phyloP scores from a whole-genome alignment of 2,329 filamentous ascomycete genomes.

The Fusarium sp. region DNA sequence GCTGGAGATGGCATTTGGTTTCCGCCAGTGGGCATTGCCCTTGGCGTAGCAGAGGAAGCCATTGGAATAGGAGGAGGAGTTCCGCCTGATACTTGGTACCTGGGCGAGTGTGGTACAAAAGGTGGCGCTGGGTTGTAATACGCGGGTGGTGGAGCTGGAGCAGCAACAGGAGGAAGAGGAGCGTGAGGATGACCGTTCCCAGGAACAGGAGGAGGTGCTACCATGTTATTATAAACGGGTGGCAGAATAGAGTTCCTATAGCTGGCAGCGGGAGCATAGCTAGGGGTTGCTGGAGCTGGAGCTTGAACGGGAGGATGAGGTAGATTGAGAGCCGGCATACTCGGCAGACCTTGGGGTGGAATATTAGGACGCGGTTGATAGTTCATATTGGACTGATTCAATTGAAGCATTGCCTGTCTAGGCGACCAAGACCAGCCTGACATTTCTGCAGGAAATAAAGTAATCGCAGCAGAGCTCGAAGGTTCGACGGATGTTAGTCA shows the following conservation, averaged over 20 bases:
- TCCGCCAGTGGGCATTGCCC: not conserved
- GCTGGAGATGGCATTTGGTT: not conserved
- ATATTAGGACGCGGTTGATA: slow-evolving; percentile 1
- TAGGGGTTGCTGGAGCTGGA: not conserved
- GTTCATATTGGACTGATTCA: slow-evolving; percentile 11
- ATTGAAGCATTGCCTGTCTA: slow-evolving; percentile 30
- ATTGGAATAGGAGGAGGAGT: not conserved
- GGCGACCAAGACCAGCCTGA: slow-evolving; percentile 37
- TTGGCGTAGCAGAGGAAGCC: not conserved
- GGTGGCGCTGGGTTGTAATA: slow-evolving; percentile 24
- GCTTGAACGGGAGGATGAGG: slow-evolving; percentile 4
- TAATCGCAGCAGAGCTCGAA: not conserved
- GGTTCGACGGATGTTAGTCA: slow-evolving; percentile 3
- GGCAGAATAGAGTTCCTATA: slow-evolving; percentile 1
- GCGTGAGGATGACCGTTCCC: not conserved
- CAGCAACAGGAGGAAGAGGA: not conserved
- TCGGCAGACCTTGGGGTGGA: slow-evolving; percentile 5
- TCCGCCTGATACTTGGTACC: not conserved
- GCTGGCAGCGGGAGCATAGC: not conserved
- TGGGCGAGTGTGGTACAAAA: slow-evolving; percentile 12
- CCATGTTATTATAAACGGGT: not conserved
- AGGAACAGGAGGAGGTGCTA: slow-evolving; percentile 2
- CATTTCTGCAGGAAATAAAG: slow-evolving; percentile 7
- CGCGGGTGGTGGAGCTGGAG: not conserved
- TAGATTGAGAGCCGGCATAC: slow-evolving; percentile 18